Conservation (phyloP, 1,139 yeast genomes). For the Sugiyamaella sp. region DNA sequence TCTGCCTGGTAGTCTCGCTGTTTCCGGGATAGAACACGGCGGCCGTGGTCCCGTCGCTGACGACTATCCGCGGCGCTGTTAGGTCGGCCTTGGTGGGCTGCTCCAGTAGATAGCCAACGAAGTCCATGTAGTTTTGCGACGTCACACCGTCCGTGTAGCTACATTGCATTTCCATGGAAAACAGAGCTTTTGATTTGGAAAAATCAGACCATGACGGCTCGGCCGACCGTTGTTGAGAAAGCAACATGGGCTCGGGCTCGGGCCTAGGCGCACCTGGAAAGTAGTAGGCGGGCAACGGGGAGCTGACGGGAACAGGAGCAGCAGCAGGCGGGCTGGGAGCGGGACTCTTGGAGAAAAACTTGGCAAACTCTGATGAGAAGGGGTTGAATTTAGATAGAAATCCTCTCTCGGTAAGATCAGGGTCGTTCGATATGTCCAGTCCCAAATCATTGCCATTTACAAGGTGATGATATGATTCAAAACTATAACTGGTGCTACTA, state of each 20-base stretch:
- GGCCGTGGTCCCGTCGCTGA: slow-evolving; percentile 14
- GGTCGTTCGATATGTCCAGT: background rate
- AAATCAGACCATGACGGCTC: slow-evolving; percentile 9
- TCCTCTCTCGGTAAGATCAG: slow-evolving; percentile 6
- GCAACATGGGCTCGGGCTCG: background rate
- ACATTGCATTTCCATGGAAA: slow-evolving; percentile 14
- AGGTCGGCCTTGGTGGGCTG: slow-evolving; percentile 4
- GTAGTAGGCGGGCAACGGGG: background rate
- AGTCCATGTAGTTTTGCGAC: background rate
- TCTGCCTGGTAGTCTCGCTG: background rate
- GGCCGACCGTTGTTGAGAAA: background rate
- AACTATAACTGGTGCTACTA: background rate
- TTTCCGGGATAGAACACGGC: slow-evolving; percentile 9
- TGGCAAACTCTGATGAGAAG: slow-evolving; percentile 10
- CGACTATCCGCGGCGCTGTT: background rate
- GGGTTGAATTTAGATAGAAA: slow-evolving; percentile 13
- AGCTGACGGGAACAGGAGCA: background rate
- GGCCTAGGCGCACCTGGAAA: background rate
- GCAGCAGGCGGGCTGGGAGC: background rate
- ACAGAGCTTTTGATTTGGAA: slow-evolving; percentile 12
- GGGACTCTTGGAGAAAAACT: background rate
- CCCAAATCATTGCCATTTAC: background rate
- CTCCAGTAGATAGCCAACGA: slow-evolving; percentile 5
- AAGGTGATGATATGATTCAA: background rate
- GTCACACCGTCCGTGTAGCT: slow-evolving; percentile 13